phyloP scores from a whole-genome alignment of 306 rosid species.

The Clitoria ternatea region DNA sequence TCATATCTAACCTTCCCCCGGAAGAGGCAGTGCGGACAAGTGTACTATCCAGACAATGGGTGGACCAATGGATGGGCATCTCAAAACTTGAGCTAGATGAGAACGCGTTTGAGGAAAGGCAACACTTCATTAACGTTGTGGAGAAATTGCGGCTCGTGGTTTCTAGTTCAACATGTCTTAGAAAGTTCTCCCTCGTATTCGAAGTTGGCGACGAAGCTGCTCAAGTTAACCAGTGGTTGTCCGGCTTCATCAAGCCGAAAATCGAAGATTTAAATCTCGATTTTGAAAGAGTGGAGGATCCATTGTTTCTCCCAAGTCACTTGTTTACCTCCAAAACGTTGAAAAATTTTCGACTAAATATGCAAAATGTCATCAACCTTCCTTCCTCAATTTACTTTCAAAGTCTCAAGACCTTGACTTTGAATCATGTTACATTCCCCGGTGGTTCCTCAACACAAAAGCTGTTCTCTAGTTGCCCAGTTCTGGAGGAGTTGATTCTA shows the following conservation, averaged over 20 bases:
- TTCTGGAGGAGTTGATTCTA: background rate
- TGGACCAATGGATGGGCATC: background rate
- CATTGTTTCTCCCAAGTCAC: background rate
- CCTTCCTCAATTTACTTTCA: background rate
- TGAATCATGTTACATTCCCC: background rate
- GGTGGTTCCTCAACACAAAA: background rate
- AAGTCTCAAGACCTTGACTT: background rate
- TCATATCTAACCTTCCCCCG: background rate
- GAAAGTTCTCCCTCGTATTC: background rate
- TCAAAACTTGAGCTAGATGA: background rate
- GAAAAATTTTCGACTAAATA: background rate
- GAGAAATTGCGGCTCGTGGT: background rate
- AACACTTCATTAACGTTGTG: background rate
- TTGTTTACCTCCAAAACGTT: background rate
- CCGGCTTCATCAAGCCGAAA: background rate
- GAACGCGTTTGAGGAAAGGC: background rate
- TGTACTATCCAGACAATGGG: background rate
- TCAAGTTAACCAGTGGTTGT: background rate
- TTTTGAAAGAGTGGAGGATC: background rate
- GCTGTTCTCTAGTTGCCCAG: background rate
- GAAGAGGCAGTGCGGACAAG: background rate
- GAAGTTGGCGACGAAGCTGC: background rate
- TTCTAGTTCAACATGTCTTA: background rate
- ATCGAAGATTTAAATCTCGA: slow-evolving; percentile 1
- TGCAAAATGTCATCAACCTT: background rate